Conservation (phyloP, 768 basidiomycete species). For the Hygrophorus russula region DNA sequence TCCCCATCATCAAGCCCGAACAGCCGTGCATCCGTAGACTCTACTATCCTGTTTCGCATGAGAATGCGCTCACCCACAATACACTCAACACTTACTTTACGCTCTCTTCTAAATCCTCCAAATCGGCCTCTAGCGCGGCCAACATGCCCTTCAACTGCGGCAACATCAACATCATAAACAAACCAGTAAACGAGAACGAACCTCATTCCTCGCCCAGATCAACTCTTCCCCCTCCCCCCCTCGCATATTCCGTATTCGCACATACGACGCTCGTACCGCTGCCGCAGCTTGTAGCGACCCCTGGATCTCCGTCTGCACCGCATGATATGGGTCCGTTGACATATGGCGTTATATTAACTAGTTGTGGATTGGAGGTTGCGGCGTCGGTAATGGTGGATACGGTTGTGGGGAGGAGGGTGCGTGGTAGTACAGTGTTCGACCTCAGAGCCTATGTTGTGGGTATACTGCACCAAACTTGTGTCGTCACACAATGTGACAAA, state of each 20-base stretch:
- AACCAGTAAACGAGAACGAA: constrained; percentile 16
- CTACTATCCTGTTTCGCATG: constrained; percentile 57
- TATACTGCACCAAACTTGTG: too few relatives aligned
- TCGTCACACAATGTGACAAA: too few relatives aligned
- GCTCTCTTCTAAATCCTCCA: constrained; percentile 90
- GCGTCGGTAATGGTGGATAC: too few relatives aligned
- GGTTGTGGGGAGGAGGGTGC: too few relatives aligned
- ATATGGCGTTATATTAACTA: too few relatives aligned
- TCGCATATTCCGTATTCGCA: constrained; percentile 60
- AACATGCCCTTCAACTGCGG: constrained; percentile 67
- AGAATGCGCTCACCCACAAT: not conserved
- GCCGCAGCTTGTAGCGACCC: constrained; percentile 58
- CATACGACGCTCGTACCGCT: constrained; percentile 63
- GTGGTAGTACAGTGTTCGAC: too few relatives aligned
- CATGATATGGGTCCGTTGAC: constrained; percentile 68
- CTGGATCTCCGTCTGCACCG: constrained; percentile 76
- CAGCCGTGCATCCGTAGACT: constrained; percentile 70
- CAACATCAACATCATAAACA: not conserved
- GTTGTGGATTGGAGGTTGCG: too few relatives aligned
- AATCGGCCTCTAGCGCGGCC: constrained; percentile 69
- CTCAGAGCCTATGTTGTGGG: too few relatives aligned
- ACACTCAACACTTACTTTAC: constrained; percentile 54
- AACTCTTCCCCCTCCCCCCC: constrained; percentile 70
- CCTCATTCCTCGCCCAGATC: constrained; percentile 70
- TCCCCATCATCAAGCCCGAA: constrained; percentile 78